Percentiles rank a stretch among this genome's conserved stretches.
Conservation (phyloP, 805 yeast species). For the Saturnispora dispora region DNA sequence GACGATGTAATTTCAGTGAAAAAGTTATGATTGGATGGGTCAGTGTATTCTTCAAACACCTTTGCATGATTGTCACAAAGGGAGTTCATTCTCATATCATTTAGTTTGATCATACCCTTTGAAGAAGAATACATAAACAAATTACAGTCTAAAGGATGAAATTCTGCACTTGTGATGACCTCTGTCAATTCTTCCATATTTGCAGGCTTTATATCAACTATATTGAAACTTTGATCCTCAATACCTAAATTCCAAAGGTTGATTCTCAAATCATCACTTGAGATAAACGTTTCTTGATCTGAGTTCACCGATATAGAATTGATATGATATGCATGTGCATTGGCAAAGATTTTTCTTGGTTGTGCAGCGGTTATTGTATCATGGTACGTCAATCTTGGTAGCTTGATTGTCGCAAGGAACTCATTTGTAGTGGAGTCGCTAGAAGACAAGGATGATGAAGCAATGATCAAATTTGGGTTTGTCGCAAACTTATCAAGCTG, state of each 20-base stretch:
- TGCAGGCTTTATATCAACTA: conserved; percentile 95
- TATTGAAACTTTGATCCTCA: conserved; percentile 92
- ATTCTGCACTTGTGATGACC: conserved; percentile 93
- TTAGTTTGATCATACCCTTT: conserved; percentile 89
- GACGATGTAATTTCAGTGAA: conserved; percentile 95
- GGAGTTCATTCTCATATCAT: conserved; percentile 94
- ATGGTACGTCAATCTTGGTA: conserved; percentile 87
- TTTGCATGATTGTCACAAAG: conserved; percentile 85
- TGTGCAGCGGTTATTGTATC: conserved; percentile 93
- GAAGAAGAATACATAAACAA: conserved; percentile 91
- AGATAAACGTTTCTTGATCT: conserved; percentile 91
- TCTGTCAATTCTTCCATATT: conserved; percentile 99
- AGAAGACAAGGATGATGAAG: background rate
- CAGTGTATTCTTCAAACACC: conserved; percentile 86
- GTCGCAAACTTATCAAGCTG: conserved; percentile 23
- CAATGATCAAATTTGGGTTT: conserved; percentile 16
- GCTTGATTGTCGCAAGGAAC: conserved; percentile 39
- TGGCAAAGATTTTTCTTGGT: conserved; percentile 83
- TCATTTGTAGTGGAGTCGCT: background rate
- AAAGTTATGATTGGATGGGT: conserved; percentile 87
- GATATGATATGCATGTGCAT: conserved; percentile 97
- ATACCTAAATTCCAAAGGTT: conserved; percentile 92
- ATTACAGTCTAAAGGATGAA: conserved; percentile 90
- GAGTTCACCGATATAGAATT: conserved; percentile 90
- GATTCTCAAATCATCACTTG: conserved; percentile 89